Evolutionary conservation across 2,329 filamentous ascomycete species (phyloP), one percentile per base, ranked within the genome.

Genomic region (Zarea fungicola): DNA sequence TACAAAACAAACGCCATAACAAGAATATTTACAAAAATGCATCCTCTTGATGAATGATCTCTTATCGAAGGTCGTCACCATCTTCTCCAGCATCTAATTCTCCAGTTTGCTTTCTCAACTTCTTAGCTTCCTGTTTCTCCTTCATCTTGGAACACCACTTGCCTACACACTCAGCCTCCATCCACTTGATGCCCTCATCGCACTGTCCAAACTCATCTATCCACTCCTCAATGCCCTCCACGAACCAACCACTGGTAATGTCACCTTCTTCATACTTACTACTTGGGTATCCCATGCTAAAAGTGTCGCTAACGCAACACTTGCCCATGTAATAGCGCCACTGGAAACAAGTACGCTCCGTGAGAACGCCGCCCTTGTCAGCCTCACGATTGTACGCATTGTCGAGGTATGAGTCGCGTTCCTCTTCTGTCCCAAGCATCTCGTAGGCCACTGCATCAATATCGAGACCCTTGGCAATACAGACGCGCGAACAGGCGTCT

Each of bases 401-500:
- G 42, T 13, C 57, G 57, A 68, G 55, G 42, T 62, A 55, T 25
- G 56, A 50, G 42, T 56, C 56, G 29, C 61, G 60, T 13, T 61
- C 62, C 23, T 54, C 55, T 28, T 66, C 62, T 22, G 52, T 56
- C 10, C 54, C 54, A n/a, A 62, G 51, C 11, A 56, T 55, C 22
- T 57, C 60, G 49, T 58, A 65, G 14, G 68, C 65, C 5, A 64
- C 64, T 6, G 65, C 61, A 9, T 63, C 58, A 11, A 69, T 63
- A 13, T 64, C 59, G 16, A 72, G 58, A 3, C 60, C 65, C 19
- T 68, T 65, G 4, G 66, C 61, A 36, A 71, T 63, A 54, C 78
- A 82, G 10, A 76, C 74, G 37, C 65, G 67, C 5, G 69, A 65
- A 56, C 77, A 80, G n/a, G 71, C 63, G 37, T 73, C 70, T 11